Evolutionary conservation across 345 rosid species (phyloP).

Genomic region (Salix koriyanagi): DNA sequence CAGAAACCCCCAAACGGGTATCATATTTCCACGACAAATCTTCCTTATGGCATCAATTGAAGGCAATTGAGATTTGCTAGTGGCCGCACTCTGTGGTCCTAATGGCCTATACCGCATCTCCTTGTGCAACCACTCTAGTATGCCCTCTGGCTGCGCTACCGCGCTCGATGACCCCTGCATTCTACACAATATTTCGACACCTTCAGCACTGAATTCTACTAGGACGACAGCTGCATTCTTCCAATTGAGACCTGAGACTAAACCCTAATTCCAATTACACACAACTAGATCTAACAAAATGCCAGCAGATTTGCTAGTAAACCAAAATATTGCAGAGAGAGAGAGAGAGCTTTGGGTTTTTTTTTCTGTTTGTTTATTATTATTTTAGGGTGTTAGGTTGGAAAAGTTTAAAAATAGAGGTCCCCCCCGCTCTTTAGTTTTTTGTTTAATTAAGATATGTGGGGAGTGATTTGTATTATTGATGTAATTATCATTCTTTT

Average conservation of each 20-base stretch:
- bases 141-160: slow-evolving; percentile 61
- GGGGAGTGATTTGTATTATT: not conserved
- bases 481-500: not conserved
- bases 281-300: slow-evolving; percentile 20
- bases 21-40: slow-evolving; percentile 84
- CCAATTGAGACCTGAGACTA: not conserved
- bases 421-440: slow-evolving; percentile 10
- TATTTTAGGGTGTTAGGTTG: not conserved
- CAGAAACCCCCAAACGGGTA: slow-evolving; percentile 67
- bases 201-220: not conserved
- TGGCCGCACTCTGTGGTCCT: slow-evolving; percentile 56
- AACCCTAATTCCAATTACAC: not conserved
- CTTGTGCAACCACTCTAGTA: slow-evolving; percentile 76
- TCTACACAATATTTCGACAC: not conserved
- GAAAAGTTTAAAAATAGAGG: slow-evolving; percentile 6
- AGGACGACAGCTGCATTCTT: not conserved
- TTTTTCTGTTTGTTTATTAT: too few relatives aligned
- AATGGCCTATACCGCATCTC: slow-evolving; percentile 84
- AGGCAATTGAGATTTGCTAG: slow-evolving; percentile 52
- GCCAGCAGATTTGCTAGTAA: not conserved
- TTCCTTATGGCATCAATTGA: slow-evolving; percentile 61
- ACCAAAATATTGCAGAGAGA: not conserved
- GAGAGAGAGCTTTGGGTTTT: not conserved
- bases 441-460: not conserved
- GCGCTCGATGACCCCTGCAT: slow-evolving; percentile 23